Percentiles rank a stretch among this genome's conserved stretches.
Evolutionary conservation across 345 rosid species (phyloP).

Genomic region (Syzygium oleosum): DNA sequence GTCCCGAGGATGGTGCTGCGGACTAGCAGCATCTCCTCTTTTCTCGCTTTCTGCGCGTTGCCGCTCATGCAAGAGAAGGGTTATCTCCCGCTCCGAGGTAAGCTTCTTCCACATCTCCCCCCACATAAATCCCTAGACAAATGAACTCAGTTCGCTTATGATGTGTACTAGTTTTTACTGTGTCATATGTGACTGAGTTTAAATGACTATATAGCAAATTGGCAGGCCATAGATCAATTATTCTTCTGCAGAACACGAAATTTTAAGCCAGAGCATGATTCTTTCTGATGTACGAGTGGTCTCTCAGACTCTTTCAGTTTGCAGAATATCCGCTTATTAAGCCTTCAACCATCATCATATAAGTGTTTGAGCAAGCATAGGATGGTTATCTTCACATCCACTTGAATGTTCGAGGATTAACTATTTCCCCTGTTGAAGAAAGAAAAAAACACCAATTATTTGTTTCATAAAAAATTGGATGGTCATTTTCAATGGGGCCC

Average conservation of each 20-base stretch:
- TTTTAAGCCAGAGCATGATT: background rate
- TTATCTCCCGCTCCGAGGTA: slow-evolving; percentile 22
- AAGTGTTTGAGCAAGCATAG: background rate
- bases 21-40: slow-evolving; percentile 22
- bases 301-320: background rate
- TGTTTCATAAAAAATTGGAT: background rate
- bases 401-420: background rate
- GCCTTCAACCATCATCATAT: background rate
- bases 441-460: background rate
- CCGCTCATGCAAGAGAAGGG: slow-evolving; percentile 19
- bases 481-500: background rate
- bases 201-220: background rate
- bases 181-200: background rate
- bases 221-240: background rate
- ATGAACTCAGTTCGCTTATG: background rate
- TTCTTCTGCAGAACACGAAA: background rate
- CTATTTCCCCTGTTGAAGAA: background rate
- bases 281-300: background rate
- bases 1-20: slow-evolving; percentile 35
- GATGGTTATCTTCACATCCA: background rate
- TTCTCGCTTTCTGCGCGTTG: slow-evolving; percentile 17
- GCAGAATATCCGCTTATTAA: background rate
- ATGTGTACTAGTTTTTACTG: background rate
- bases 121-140: background rate
- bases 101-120: background rate